These are phyloP conservation scores for Boletellus sp. DNA, from an alignment of 1,284 basidiomycete genomes.

Conservation along the genomic window DNA sequence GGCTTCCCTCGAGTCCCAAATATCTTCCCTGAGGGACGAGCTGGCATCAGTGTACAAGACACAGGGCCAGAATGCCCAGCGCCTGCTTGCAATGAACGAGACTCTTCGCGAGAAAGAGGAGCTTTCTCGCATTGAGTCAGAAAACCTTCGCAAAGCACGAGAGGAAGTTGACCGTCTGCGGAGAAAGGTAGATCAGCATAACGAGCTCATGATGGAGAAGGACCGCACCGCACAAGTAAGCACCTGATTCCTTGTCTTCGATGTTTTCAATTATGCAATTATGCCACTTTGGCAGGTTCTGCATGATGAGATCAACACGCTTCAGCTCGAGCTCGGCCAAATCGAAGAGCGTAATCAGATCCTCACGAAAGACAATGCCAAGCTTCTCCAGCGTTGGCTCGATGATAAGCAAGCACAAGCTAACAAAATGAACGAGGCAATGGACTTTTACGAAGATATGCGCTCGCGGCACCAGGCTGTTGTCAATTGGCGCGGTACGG, in stretches of 20 bases:
- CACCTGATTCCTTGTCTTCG: neutral
- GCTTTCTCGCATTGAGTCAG: slow-evolving; percentile 68
- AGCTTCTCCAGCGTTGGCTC: slow-evolving; percentile 90
- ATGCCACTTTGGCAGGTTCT: slow-evolving; percentile 57
- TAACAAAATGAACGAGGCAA: slow-evolving; percentile 92
- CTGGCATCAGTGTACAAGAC: slow-evolving; percentile 93
- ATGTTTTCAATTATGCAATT: neutral
- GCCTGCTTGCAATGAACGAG: slow-evolving; percentile 90
- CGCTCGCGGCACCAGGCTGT: slow-evolving; percentile 62
- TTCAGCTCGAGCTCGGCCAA: slow-evolving; percentile 86
- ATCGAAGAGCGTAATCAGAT: slow-evolving; percentile 84
- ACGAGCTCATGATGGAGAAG: slow-evolving; percentile 83
- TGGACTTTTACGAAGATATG: slow-evolving; percentile 81
- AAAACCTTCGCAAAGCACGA: slow-evolving; percentile 66
- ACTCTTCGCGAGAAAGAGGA: slow-evolving; percentile 91
- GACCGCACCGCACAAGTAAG: slow-evolving; percentile 83
- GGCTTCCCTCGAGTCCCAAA: slow-evolving; percentile 88
- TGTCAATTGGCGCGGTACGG: slow-evolving; percentile 50
- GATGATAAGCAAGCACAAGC: slow-evolving; percentile 92
- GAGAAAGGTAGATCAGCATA: slow-evolving; percentile 80
- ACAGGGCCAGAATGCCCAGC: slow-evolving; percentile 92
- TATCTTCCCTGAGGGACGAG: slow-evolving; percentile 86
- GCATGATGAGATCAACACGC: slow-evolving; percentile 90
- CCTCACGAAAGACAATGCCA: slow-evolving; percentile 89
- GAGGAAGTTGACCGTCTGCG: slow-evolving; percentile 70